These are phyloP conservation scores for Sordaria brevicollis DNA, from an alignment of 495 filamentous ascomycete genomes.

Conservation along the genomic window DNA sequence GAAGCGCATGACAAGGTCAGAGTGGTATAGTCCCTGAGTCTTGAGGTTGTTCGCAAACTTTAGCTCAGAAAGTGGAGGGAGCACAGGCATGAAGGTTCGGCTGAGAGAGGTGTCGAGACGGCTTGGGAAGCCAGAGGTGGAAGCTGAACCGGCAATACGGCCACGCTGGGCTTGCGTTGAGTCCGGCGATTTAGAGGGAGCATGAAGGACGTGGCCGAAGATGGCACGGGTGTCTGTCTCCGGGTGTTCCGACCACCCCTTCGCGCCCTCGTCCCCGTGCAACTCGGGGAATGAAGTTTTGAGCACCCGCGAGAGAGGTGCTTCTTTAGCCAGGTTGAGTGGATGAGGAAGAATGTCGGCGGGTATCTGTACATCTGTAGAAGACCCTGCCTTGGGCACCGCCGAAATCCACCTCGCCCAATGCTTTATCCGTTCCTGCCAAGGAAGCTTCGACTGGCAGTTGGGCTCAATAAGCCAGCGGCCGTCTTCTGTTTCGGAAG, in stretches of 20 bases:
- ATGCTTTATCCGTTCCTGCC: constrained; percentile 29
- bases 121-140: constrained; percentile 3
- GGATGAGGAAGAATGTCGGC: constrained; percentile 4
- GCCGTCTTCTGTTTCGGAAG: constrained; percentile 9
- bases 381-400: not conserved
- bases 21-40: constrained; percentile 14
- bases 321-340: not conserved
- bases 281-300: not conserved
- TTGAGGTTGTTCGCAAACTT: constrained; percentile 10
- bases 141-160: constrained; percentile 9
- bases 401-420: constrained; percentile 30
- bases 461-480: constrained; percentile 17
- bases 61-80: constrained; percentile 14
- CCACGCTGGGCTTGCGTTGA: not conserved
- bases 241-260: constrained; percentile 18
- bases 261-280: not conserved
- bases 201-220: constrained; percentile 34
- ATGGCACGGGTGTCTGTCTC: constrained; percentile 23
- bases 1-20: constrained; percentile 17
- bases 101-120: constrained; percentile 1
- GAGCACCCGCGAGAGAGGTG: not conserved
- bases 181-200: constrained; percentile 2
- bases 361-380: constrained; percentile 3
- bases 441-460: constrained; percentile 23
- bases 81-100: constrained; percentile 16